These are phyloP conservation scores for Salvia splendens DNA, from an alignment of 257 asterid genomes.

Conservation along the genomic window DNA sequence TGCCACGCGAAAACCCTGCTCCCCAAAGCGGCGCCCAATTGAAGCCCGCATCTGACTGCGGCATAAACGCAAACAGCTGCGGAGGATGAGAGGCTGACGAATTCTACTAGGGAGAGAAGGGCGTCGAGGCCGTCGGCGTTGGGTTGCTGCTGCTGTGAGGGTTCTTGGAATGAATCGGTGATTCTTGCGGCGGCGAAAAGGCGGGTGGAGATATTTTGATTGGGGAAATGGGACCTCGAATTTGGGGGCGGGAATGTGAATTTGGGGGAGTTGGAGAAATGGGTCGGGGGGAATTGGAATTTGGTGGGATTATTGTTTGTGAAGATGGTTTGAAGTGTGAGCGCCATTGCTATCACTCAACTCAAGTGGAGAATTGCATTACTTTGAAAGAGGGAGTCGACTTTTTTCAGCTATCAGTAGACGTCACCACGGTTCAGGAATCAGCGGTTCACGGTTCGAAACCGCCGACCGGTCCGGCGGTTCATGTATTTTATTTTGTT, in stretches of 20 bases:
- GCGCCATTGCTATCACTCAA: slow-evolving; percentile 45
- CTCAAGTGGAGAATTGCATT: slow-evolving; percentile 6
- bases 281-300: slow-evolving; percentile 28
- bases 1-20: slow-evolving; percentile 61
- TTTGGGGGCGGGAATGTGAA: slow-evolving; percentile 22
- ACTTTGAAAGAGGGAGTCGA: too few species aligned
- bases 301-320: slow-evolving; percentile 32
- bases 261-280: slow-evolving; percentile 35
- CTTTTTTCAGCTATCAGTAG: too few species aligned
- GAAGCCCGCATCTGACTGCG: slow-evolving; percentile 49
- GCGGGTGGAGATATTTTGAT: slow-evolving; percentile 29
- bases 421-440: too few species aligned
- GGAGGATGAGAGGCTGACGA: slow-evolving; percentile 68
- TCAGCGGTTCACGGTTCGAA: too few species aligned
- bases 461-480: too few species aligned
- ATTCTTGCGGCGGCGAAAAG: slow-evolving; percentile 35
- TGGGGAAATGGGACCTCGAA: slow-evolving; percentile 40
- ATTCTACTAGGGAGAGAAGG: slow-evolving; percentile 66
- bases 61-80: slow-evolving; percentile 47
- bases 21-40: slow-evolving; percentile 42
- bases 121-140: slow-evolving; percentile 46
- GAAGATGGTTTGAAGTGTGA: slow-evolving; percentile 45
- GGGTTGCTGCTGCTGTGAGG: slow-evolving; percentile 19
- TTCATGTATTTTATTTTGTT: too few species aligned
- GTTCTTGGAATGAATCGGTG: slow-evolving; percentile 42